Base-by-base conservation (phyloP, 2,329 filamentous ascomycete genomes). In the Hypomyces perniciosus region DNA sequence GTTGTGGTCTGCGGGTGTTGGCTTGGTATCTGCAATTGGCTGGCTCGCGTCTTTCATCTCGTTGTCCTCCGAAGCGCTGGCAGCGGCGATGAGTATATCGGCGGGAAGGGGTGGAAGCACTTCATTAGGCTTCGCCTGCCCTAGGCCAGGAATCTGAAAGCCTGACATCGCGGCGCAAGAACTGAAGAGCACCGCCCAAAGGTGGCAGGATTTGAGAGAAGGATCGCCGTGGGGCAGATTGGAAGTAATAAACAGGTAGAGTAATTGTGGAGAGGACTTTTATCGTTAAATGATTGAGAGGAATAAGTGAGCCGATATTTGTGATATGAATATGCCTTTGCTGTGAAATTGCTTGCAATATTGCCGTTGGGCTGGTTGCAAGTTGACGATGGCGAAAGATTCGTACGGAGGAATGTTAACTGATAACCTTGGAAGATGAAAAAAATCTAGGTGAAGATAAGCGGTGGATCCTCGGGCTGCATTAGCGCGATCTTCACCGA, bases 121-220 rank as follows among this genome's bases (percentile, higher is more conserved):
- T 48, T 73, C 71, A 48, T 73, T 72, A 4, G 69, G 69, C 54
- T 69, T 71, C 45, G 71, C 71, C 53, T 72, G 68, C 8, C 71
- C 71, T 12, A 73, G 60, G 48, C 71, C 71, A 30, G 71, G 71
- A 33, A 73, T 73, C 50, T 72, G 68, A 33, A 73, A 73, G 48
- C 68, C 68, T 28, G 71, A 67, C 71, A 73, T 73, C 8, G 6
- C 51, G 34, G 37, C 40, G 33, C 37, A 37, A 12, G 9, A 28
- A 28, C 35, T n/a, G 8, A 29, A 34, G 41, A 34, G 20, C 3
- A 9, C 12, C 40, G 28, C 8, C 10, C 20, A 43, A 5, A 28
- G 26, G 4, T 6, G 28, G 10, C 5, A 31, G n/a, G 7, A 26
- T 12, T 31, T 43, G 40, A 8, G 42, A 26, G 13, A 20, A n/a